Evolutionary conservation across 1,284 basidiomycete species (phyloP), one percentile per base, ranked within the genome.

Genomic region (Ustilago sp.): DNA sequence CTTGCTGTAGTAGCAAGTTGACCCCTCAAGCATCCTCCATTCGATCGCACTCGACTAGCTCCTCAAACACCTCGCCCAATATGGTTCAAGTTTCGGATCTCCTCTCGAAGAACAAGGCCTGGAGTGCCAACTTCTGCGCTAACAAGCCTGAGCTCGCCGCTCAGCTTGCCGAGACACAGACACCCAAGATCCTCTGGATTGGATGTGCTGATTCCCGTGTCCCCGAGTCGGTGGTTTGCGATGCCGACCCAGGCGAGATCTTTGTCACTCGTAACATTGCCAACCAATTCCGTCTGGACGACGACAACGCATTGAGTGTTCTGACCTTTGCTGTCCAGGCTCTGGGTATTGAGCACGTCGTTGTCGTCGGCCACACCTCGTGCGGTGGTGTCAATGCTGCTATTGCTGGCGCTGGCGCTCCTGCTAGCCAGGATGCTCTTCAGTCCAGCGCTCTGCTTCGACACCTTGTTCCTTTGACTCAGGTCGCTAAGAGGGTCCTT

Each of bases 271-370:
- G 86, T 54, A 87, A 87, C 79, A 83, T 87, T 31, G 87, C 87
- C 36, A 86, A 87, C 68, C 86, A 87, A 74, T 91, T 95, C 87
- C 92, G 91, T 77, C 87, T 89, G 1, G 87, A 92, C 70, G 95
- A 98, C 86, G 90, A 91, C 80, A 94, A 90, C 76, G 91, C 91
- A 1, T 88, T 91, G 56, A 90, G 94, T 1, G 93, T 94, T 2
- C 89, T 98, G 70, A 89, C 91, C 8, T 98, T 93, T 86, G 95
- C 93, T 8, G 89, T 98, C 45, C 89, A 90, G 75, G 88, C 90
- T 77, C 88, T 97, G 66, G 92, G 92, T 64, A 92, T 95, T 48
- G 89, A 93, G 86, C 93, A 98, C 87, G 92, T 95, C 73, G 88
- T 93, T 66, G 88, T 95, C 9, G 74, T 84, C 55, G 86, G 86